Evolutionary conservation across 108 stramenopile species (phyloP), one percentile per base, ranked within the genome.

Genomic region (Skeletonema menzelii): DNA sequence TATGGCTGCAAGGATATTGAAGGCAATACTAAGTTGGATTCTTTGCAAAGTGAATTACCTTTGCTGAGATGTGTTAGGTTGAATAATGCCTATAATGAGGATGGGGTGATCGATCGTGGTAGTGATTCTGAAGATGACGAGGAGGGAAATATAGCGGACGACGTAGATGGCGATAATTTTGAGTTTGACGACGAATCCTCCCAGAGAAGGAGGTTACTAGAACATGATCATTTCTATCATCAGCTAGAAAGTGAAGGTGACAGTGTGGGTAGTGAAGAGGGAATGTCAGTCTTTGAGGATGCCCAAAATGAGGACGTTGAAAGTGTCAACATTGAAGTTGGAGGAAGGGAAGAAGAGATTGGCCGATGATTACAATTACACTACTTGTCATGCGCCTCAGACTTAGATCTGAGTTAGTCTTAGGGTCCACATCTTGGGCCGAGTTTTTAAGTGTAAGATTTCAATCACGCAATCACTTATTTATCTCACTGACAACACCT

Each of bases 1-100:
- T 92, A 92, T 64, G 91, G 91, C 8, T 91, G 90, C 71, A 68
- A 27, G 7, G 88, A 89, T 17, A 80, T 94, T 53, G 75, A 84
- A 6, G 84, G 86, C 32, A 70, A 59, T 70, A 65, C 73, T 20
- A 44, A 55, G 5, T 63, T 92, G 27, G 65, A 82, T 57, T 73
- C 67, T 24, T 72, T 95, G 44, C 89, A 92, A 47, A 82, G 69
- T 57, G 86, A 80, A 8, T 67, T 92, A 8, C 94, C 94, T 10
- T 84, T 71, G 11, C 63, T 95, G 74, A 77, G 84, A 69, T 95
- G 94, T 46, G 37, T 95, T 5, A 85, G 91, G 14, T 56, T 89
- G 38, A 87, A 91, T 56, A 81, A 75, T 58, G 72, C 55, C 17
- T 58, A 64, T 3, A 85, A 88, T 70, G 82, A 86, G n/a, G 88